Evolutionary conservation across 78 protist species (phyloP), one percentile per base, ranked within the genome.

Genomic region (Planoprotostelium fungivorum): DNA sequence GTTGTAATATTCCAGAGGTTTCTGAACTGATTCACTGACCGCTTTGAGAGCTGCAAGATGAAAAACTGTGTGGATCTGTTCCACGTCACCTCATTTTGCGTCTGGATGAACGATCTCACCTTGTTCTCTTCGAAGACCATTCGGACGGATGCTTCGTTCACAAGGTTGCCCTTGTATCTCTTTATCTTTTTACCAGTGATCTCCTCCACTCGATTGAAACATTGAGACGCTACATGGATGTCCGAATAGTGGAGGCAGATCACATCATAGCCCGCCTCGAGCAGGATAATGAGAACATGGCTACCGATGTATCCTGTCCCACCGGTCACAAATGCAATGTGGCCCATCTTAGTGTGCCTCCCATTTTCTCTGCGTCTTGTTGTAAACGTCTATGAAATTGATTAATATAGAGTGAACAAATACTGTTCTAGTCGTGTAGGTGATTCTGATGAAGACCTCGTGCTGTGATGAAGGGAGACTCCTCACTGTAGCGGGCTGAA

Each of bases 221-320:
- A 36, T 86, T 90, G 94, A 0, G 16, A 1, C 73, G 25, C 34
- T 35, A n/a, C n/a, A n/a, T n/a, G n/a, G n/a, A n/a, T n/a, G n/a
- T n/a, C n/a, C n/a, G 97, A 84, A 88, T 96, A 92, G 88, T 98
- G 99, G 36, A 97, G 38, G 0, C 97, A 92, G 29, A 96, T 92
- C 1, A 97, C 98, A 0, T 90, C 83, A 63, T 94, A 90, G 36
- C 96, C 96, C 1, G 87, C 29, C 28, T 84, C 23, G 37, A 95
- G 85, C 28, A 98, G 88, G 85, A 90, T 95, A 25, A 96, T 86
- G 9, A 87, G 92, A 0, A 94, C 90, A 93, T 98, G 99, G 84
- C 93, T 36, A 25, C 99, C 99, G 88, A 99, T 99, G 93, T 94
- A 99, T 34, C 99, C 99, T 29, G 98, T 98, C 0, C 99, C 99